Evolutionary conservation across 805 yeast species (phyloP).

Genomic region (Saccharomyces kudriavzevii): DNA sequence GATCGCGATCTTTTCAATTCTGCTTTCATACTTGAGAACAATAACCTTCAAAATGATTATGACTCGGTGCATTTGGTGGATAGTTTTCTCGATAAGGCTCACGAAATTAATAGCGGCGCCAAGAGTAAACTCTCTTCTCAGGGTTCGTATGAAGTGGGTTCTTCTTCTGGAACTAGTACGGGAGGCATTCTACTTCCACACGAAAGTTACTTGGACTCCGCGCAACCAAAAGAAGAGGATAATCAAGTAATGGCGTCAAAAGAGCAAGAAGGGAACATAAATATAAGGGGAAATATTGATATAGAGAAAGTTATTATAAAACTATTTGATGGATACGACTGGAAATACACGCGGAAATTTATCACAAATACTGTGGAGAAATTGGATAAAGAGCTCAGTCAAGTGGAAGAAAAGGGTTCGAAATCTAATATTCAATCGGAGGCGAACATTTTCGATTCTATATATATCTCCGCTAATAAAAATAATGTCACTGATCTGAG

Average conservation of each 20-base stretch:
- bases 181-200: neutral
- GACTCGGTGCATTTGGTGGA: slow-evolving; percentile 12
- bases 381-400: slow-evolving; percentile 40
- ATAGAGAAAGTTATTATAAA: slow-evolving; percentile 37
- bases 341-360: slow-evolving; percentile 67
- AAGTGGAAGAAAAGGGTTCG: slow-evolving; percentile 5
- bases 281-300: slow-evolving; percentile 9
- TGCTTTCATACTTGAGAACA: slow-evolving; percentile 4
- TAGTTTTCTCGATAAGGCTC: slow-evolving; percentile 10
- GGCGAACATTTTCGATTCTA: slow-evolving; percentile 52
- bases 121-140: neutral
- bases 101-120: neutral
- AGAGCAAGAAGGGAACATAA: neutral
- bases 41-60: slow-evolving; percentile 14
- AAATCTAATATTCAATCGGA: slow-evolving; percentile 6
- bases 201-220: slow-evolving; percentile 14
- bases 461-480: slow-evolving; percentile 55
- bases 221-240: slow-evolving; percentile 1
- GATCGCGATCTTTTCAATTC: slow-evolving; percentile 24
- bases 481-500: slow-evolving; percentile 40
- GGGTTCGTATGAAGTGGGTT: neutral
- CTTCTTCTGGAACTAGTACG: neutral
- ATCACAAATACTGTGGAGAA: slow-evolving; percentile 58
- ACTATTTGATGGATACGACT: slow-evolving; percentile 86
- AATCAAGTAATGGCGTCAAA: neutral